Evolutionary conservation across 805 yeast species (phyloP), one percentile per base, ranked within the genome.

Genomic region (Candida ficus): DNA sequence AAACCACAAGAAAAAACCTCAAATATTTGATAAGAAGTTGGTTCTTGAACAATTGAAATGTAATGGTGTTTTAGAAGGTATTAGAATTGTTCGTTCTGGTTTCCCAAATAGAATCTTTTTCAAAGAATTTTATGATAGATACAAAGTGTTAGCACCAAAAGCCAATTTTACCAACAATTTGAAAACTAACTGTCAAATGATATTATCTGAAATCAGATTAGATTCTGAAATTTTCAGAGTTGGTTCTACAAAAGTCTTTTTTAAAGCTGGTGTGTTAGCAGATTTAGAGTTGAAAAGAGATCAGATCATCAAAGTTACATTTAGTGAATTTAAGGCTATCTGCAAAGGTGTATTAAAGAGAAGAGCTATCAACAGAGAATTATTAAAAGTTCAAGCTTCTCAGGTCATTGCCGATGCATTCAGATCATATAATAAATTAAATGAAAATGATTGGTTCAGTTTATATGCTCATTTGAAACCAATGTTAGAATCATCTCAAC

Each of bases 61-160:
- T 57, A 93, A 93, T 57, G 99, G 99, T 74, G 99, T 93, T 13
- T 66, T 93, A 38, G 99, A 93, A 68, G 99, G 99, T 46, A 93
- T 93, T 23, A 75, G 99, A 61, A 93, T 93, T 44, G 96, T 98
- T 0, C 75, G 99, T 48, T 88, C 96, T 8, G 99, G 99, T 2
- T 93, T 83, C 61, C 99, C 99, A 5, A 93, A 93, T 61, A 76
- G 96, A 49, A 78, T 91, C 57, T 76, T 80, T 22, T 91, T 90
- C 61, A 76, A 80, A 33, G 91, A 87, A 35, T 93, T 93, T 63
- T 76, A 74, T 38, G 71, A 68, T 29, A 72, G 96, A 39, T 93
- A 93, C 58, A 75, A 75, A 23, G 75, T 90, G n/a, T 65, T 93
- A 20, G 71, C 78, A 7, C 65, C 70, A 13, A 72, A 73, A 35